phyloP scores from a whole-genome alignment of 176 grass and related monocot genomes.

The Oryza nivara region DNA sequence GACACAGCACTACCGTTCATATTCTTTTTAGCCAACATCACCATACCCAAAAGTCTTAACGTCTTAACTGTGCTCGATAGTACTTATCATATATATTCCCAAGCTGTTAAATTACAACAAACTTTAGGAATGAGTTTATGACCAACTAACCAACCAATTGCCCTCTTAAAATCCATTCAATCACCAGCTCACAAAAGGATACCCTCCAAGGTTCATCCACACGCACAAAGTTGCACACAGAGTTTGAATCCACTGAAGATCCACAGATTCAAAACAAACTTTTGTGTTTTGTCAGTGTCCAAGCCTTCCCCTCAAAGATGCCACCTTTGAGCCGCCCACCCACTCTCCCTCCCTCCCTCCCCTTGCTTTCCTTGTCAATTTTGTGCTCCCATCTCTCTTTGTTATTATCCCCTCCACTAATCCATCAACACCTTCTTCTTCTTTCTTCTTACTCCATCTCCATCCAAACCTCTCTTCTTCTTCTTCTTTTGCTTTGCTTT shows the following conservation, averaged over 20 bases:
- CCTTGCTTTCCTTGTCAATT: neutral
- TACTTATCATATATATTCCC: too few relatives aligned
- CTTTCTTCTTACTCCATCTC: neutral
- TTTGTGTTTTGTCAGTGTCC: neutral
- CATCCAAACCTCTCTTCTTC: conserved; percentile 14
- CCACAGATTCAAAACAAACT: neutral
- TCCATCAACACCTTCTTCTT: neutral
- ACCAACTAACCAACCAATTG: too few relatives aligned
- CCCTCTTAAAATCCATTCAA: too few relatives aligned
- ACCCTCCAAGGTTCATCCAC: too few relatives aligned
- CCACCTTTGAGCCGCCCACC: conserved; percentile 51
- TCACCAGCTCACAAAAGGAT: too few relatives aligned
- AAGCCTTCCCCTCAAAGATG: conserved; percentile 34
- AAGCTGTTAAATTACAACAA: too few relatives aligned
- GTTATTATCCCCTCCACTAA: neutral
- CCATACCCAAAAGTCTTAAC: too few relatives aligned
- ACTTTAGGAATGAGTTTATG: too few relatives aligned
- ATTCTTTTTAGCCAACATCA: too few relatives aligned
- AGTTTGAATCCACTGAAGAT: conserved; percentile 21
- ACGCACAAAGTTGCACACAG: neutral
- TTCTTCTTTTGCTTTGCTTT: conserved; percentile 6
- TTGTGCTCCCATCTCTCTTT: conserved; percentile 14
- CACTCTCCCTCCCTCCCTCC: conserved; percentile 17
- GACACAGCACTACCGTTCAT: too few relatives aligned
- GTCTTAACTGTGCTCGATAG: too few relatives aligned